Base-by-base conservation (phyloP, 75 land plant genomes). In the Pinus taeda region DNA sequence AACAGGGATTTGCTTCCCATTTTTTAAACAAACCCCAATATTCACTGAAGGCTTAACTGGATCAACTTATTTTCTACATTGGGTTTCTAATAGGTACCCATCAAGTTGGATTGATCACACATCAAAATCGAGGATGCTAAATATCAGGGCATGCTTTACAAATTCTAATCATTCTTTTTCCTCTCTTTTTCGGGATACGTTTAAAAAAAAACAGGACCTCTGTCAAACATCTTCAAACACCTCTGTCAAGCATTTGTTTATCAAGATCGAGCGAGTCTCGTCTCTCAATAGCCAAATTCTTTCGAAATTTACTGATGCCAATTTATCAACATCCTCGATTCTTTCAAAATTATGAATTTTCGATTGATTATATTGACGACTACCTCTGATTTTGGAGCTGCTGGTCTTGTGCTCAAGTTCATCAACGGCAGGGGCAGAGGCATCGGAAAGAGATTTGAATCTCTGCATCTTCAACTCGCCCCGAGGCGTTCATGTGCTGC, bases 271-370 rank as follows among this genome's bases (percentile, higher is more conserved):
- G 8, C 21, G 71, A 67, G 1, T 67, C 71, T 0, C 8, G 37
- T 17, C 71, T 67, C 71, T 67, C 71, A 18, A 67, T 67, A 20
- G 18, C 20, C 53, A 67, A 39, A 39, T 67, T 67, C 53, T 67
- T 20, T 17, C 71, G 53, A 67, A 67, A 67, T 39, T n/a, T 39
- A 45, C 29, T 67, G 53, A 67, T 67, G 71, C 53, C 20, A 53
- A 67, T 67, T 39, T 39, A 39, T 67, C 71, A 39, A 67, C 71
- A 39, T 39, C 71, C 49, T 14, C 8, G 0, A 45, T 1, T 45
- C 49, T 45, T 21, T 67, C 49, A 15, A 39, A 39, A 11, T 4
- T 37, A 0, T 18, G 45, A 45, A 7, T 45, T 5, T 37, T 66
- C 53, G n/a, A 37, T 17, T 7, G 71, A 67, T 37, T 18, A 4